phyloP scores from a whole-genome alignment of 148 eudicot species.

The Rhododendron henanense region DNA sequence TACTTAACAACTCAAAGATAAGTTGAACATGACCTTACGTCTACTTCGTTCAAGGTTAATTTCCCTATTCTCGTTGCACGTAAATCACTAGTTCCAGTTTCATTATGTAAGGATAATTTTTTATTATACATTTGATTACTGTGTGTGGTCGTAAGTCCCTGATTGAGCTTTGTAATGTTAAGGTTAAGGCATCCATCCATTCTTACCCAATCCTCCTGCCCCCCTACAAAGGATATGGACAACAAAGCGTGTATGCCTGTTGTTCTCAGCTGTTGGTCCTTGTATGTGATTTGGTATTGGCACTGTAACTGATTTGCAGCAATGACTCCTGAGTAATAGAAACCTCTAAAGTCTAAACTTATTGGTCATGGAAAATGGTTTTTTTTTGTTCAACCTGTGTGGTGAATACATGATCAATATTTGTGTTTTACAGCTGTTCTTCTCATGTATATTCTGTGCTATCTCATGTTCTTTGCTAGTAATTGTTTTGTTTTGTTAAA shows the following conservation, averaged over 20 bases:
- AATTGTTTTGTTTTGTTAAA: neutral
- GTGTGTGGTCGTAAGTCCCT: neutral
- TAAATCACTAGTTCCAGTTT: neutral
- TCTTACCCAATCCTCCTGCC: neutral
- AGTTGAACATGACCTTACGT: neutral
- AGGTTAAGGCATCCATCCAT: neutral
- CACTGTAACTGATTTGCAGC: neutral
- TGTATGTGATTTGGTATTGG: neutral
- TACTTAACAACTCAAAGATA: too few species aligned
- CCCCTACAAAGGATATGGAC: neutral
- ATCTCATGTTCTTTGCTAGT: neutral
- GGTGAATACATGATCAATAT: neutral
- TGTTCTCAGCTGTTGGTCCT: neutral
- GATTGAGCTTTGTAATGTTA: neutral
- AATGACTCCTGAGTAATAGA: neutral
- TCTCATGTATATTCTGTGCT: neutral
- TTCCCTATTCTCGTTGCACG: neutral
- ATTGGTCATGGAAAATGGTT: neutral
- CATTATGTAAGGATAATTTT: neutral
- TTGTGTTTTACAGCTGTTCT: neutral
- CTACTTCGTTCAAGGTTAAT: neutral
- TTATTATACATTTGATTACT: neutral
- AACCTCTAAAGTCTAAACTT: neutral
- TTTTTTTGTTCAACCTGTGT: neutral
- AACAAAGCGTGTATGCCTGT: neutral